Conservation (phyloP, 164 flowering plant species). For the Stephania japonica region DNA sequence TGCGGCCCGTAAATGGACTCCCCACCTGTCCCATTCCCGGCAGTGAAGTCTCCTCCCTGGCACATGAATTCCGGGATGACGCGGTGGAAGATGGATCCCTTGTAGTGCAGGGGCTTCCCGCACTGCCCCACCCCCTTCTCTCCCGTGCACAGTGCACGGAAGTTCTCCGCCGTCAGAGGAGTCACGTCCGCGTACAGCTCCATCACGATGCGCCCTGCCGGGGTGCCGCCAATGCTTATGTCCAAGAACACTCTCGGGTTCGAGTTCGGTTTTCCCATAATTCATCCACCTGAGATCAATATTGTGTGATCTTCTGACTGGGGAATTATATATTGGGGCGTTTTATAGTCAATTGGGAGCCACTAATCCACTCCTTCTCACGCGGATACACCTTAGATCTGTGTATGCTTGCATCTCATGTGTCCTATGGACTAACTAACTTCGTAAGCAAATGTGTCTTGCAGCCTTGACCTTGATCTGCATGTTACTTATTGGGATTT, state of each 20-base stretch:
- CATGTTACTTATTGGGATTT: too few relatives aligned
- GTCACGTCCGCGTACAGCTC: slow-evolving; percentile 49
- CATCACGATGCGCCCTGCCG: slow-evolving; percentile 67
- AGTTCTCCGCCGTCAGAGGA: slow-evolving; percentile 35
- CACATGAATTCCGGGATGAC: slow-evolving; percentile 41
- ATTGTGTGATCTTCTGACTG: too few relatives aligned
- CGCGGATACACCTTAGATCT: too few relatives aligned
- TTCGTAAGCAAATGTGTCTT: too few relatives aligned
- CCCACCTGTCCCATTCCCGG: slow-evolving; percentile 44
- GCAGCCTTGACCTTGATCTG: too few relatives aligned
- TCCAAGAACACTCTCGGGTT: slow-evolving; percentile 83
- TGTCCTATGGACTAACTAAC: too few relatives aligned
- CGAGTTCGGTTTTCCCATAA: too few relatives aligned
- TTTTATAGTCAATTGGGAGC: too few relatives aligned
- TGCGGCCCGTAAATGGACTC: slow-evolving; percentile 42
- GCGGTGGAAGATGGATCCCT: slow-evolving; percentile 33
- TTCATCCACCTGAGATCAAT: background rate
- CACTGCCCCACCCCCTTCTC: slow-evolving; percentile 47
- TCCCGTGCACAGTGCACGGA: slow-evolving; percentile 78
- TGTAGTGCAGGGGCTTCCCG: slow-evolving; percentile 41
- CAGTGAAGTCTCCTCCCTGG: slow-evolving; percentile 46
- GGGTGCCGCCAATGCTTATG: slow-evolving; percentile 53
- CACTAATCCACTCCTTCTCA: too few relatives aligned
- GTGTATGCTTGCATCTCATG: too few relatives aligned
- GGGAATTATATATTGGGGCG: too few relatives aligned